Conservation (phyloP, 345 rosid species). For the Populus simonii region DNA sequence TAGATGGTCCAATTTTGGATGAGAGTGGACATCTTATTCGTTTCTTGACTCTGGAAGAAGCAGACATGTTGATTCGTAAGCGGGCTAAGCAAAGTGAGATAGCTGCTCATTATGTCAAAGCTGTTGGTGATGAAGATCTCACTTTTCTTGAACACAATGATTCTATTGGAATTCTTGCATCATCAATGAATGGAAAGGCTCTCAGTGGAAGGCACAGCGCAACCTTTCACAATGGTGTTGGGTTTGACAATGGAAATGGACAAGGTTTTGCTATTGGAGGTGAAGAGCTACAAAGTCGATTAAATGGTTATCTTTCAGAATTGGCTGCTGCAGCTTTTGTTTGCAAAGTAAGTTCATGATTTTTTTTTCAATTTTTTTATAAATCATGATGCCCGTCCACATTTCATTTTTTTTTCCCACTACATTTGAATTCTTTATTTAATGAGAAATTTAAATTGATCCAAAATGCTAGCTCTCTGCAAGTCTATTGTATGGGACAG, state of each 20-base stretch:
- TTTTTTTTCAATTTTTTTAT: not conserved
- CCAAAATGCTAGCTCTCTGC: not conserved
- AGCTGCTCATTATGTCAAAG: constrained; percentile 86
- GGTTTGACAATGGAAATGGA: constrained; percentile 84
- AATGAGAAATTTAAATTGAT: not conserved
- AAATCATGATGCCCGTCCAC: not conserved
- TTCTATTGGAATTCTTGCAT: constrained; percentile 39
- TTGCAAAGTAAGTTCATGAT: constrained; percentile 57
- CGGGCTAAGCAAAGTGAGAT: constrained; percentile 87
- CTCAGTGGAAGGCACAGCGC: constrained; percentile 37
- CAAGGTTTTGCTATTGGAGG: constrained; percentile 99
- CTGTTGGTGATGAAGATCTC: constrained; percentile 58
- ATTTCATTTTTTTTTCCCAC: not conserved
- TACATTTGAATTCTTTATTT: not conserved
- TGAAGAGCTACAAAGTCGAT: constrained; percentile 72
- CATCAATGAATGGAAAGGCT: constrained; percentile 42
- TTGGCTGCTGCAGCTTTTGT: constrained; percentile 96
- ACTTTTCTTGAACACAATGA: constrained; percentile 36
- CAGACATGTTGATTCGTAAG: constrained; percentile 75
- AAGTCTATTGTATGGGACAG: not conserved
- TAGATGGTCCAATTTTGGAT: constrained; percentile 88
- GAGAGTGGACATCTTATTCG: constrained; percentile 79
- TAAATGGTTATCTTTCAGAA: constrained; percentile 78
- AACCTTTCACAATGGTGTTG: constrained; percentile 78
- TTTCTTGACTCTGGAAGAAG: constrained; percentile 86